Conservation (phyloP, 1,284 basidiomycete species). For the Sanghuangporus baumii region DNA sequence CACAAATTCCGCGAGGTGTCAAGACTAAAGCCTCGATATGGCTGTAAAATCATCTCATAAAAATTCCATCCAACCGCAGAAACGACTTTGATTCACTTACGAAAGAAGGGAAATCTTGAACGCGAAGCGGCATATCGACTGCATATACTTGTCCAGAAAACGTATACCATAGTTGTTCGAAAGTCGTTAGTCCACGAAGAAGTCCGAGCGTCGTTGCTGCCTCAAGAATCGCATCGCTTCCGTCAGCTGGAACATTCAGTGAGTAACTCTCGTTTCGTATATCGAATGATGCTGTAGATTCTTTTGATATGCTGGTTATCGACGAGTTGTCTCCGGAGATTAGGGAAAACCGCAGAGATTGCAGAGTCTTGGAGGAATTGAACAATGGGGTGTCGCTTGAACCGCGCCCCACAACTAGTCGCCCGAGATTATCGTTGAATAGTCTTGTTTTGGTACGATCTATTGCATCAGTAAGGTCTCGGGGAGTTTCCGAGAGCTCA, state of each 20-base stretch:
- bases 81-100: constrained; percentile 29
- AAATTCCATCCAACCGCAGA: background rate
- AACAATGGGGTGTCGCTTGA: constrained; percentile 15
- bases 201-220: constrained; percentile 76
- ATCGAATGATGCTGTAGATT: constrained; percentile 49
- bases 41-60: constrained; percentile 34
- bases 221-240: constrained; percentile 50
- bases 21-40: constrained; percentile 76
- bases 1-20: constrained; percentile 72
- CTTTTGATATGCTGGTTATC: constrained; percentile 39
- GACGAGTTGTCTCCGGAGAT: no score
- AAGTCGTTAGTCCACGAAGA: constrained; percentile 78
- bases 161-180: constrained; percentile 74
- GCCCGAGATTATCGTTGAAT: constrained; percentile 42
- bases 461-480: constrained; percentile 39
- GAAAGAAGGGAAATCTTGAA: constrained; percentile 61
- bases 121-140: constrained; percentile 51
- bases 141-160: constrained; percentile 46
- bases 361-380: background rate
- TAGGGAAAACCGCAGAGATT: background rate
- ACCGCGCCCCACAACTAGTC: constrained; percentile 46
- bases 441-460: constrained; percentile 36
- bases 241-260: constrained; percentile 57
- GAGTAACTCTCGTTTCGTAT: constrained; percentile 62
- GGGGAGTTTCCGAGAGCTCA: constrained; percentile 33